Conservation (phyloP, 2,329 filamentous ascomycete species). For the Fusarium pseudonygamai region DNA sequence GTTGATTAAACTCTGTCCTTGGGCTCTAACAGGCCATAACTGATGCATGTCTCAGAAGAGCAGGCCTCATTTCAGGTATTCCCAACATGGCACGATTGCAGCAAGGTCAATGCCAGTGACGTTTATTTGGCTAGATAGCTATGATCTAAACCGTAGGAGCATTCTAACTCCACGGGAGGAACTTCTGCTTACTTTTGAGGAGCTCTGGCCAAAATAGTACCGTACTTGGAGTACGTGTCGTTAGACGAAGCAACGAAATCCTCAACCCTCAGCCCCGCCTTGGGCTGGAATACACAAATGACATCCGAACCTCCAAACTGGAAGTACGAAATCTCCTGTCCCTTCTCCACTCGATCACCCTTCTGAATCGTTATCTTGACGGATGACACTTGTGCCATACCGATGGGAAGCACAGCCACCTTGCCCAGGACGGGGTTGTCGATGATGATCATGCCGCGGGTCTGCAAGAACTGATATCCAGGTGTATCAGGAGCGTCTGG, state of each 20-base stretch:
- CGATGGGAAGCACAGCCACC: not conserved
- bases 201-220: not conserved
- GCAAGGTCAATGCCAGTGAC: not conserved
- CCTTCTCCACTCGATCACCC: not conserved
- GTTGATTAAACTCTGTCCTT: not conserved
- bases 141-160: rapidly evolving
- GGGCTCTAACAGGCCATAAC: too few relatives aligned
- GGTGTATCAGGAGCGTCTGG: not conserved
- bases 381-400: not conserved
- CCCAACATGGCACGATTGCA: rapidly evolving
- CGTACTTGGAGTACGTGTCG: slow-evolving; percentile 11
- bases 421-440: not conserved
- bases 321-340: slow-evolving; percentile 7
- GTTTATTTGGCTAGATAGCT: not conserved
- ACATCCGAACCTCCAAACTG: slow-evolving; percentile 17
- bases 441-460: slow-evolving; percentile 6
- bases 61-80: not conserved
- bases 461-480: slow-evolving; percentile 13
- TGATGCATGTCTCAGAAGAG: not conserved
- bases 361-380: not conserved
- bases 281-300: slow-evolving; percentile 6
- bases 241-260: not conserved
- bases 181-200: not conserved
- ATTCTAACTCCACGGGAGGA: rapidly evolving
- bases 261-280: not conserved